phyloP scores from a whole-genome alignment of 257 asterid species.

The Coffea eugenioides region DNA sequence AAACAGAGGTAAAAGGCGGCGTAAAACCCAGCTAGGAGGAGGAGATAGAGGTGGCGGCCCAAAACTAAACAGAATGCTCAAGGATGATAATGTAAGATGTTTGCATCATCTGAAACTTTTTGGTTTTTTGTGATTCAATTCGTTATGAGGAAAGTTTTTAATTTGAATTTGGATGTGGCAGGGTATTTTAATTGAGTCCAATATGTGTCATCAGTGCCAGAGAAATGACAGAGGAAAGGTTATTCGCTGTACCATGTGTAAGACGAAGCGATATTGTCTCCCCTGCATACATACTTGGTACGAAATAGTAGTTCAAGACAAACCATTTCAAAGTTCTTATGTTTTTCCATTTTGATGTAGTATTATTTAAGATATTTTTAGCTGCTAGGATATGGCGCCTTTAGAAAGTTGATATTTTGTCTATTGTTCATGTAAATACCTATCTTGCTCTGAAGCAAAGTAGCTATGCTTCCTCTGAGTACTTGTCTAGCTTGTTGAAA shows the following conservation, averaged over 20 bases:
- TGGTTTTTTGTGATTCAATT: not conserved
- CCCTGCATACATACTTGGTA: slow-evolving; percentile 81
- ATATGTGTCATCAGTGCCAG: slow-evolving; percentile 88
- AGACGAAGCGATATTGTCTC: slow-evolving; percentile 58
- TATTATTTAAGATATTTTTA: not conserved
- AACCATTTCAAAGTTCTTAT: not conserved
- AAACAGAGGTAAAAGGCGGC: not conserved
- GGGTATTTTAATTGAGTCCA: slow-evolving; percentile 42
- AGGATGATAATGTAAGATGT: slow-evolving; percentile 13
- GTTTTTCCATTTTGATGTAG: too few species aligned
- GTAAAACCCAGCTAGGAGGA: not conserved
- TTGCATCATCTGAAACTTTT: not conserved
- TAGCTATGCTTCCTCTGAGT: not conserved
- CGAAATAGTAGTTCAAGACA: slow-evolving; percentile 15
- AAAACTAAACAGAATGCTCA: not conserved
- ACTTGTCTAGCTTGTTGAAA: not conserved
- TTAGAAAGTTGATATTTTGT: not conserved
- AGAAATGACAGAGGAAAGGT: slow-evolving; percentile 83
- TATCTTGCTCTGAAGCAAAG: not conserved
- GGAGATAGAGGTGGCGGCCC: not conserved
- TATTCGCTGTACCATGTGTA: slow-evolving; percentile 67
- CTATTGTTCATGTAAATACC: not conserved
- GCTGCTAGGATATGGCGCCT: not conserved
- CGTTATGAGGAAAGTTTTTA: too few species aligned
- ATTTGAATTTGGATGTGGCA: slow-evolving; percentile 28